Conservation (phyloP, 495 filamentous ascomycete genomes). For the Tetracladium marchalianum region DNA sequence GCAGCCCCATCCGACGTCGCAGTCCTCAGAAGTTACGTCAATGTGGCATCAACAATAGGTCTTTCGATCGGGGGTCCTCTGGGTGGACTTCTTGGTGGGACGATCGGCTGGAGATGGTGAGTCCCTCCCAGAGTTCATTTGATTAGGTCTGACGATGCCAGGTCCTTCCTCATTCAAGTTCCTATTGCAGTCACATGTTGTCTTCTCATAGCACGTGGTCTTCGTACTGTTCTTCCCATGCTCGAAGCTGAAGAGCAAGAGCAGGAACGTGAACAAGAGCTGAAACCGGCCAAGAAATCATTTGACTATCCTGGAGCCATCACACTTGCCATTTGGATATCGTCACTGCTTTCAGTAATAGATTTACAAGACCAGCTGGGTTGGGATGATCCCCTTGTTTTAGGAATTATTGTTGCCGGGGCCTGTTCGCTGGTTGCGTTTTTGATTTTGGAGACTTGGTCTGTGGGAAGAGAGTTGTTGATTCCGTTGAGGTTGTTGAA, state of each 20-base stretch:
- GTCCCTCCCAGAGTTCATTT: background rate
- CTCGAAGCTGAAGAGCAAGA: background rate
- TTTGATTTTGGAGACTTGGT: conserved; percentile 19
- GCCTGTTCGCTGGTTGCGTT: conserved; percentile 11
- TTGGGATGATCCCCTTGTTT: conserved; percentile 12
- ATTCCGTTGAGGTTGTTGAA: conserved; percentile 23
- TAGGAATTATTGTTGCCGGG: conserved; percentile 8
- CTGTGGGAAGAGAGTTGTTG: conserved; percentile 18
- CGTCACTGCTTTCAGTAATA: conserved; percentile 42
- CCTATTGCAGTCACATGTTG: conserved; percentile 19
- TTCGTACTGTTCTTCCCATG: conserved; percentile 10
- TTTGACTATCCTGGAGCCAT: conserved; percentile 31
- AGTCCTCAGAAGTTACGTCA: conserved; percentile 55
- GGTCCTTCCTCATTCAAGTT: conserved; percentile 25
- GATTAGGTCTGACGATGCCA: background rate
- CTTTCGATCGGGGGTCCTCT: conserved; percentile 52
- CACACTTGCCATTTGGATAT: conserved; percentile 39
- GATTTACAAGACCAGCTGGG: conserved; percentile 29
- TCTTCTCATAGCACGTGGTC: conserved; percentile 10
- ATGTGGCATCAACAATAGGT: conserved; percentile 51
- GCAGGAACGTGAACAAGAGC: background rate
- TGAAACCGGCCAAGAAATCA: conserved; percentile 27
- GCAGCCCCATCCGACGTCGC: conserved; percentile 53
- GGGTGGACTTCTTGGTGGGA: conserved; percentile 55
- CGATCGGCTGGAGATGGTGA: conserved; percentile 59